Evolutionary conservation across 306 rosid species (phyloP), one percentile per base, ranked within the genome.

Genomic region (Vigna radiata): DNA sequence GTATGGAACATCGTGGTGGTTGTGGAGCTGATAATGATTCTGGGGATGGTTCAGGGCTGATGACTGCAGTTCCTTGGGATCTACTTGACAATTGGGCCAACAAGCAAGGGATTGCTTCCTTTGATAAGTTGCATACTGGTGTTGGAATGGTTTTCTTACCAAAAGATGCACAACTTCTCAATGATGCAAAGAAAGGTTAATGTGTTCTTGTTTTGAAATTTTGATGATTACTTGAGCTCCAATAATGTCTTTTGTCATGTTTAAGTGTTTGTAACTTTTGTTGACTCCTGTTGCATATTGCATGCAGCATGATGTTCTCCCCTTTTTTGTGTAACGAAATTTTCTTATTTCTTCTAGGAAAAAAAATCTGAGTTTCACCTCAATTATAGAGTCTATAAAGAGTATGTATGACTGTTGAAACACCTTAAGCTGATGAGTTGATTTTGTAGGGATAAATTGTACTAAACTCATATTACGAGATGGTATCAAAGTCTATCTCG

Each of bases 1-100:
- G 98, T 76, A 95, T 92, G 98, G 98, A 95, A 86, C 98, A 95
- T 85, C 96, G 97, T 77, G 98, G 98, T 71, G 98, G 98, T 70
- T 95, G 98, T 83, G 97, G 97, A 80, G 96, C 96, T 69, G 98
- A 95, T 88, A 92, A 90, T 85, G 97, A 95, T 85, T 95, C 98
- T 63, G 98, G 97, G 50, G 98, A 95, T 88, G 98, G 97, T 79
- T 88, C 97, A 44, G 97, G 98, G 77, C 50, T 95, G 83, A 95
- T 95, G 98, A 84, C 97, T 73, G 87, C 90, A 67, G 59, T 95
- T 80, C 97, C 98, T 50, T 95, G 98, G 98, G 97, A 89, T 82
- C 85, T 95, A 65, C 86, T 95, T 83, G 83, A 90, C 85, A 87
- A 86, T 74, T 95, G 97, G 98, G 96, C 96, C 33, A 63, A 79